Evolutionary conservation across 352 stramenopile species (phyloP), one percentile per base, ranked within the genome.

Genomic region (Globisporangium rhizosaccharum): DNA sequence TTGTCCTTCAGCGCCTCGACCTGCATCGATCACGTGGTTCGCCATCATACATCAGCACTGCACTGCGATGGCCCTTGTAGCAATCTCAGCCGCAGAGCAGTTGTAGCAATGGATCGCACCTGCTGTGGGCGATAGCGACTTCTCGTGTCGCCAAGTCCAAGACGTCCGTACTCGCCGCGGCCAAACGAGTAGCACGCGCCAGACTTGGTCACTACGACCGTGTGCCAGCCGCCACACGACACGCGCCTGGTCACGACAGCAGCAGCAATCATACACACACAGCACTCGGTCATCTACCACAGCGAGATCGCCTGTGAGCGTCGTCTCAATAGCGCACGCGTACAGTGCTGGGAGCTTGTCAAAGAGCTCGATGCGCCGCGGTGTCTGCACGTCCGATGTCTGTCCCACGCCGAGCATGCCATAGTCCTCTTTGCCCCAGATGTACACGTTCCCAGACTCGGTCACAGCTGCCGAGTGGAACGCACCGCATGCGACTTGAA

Each of bases 381-480:
- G 84, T 8, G 46, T 75, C 62, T 91, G 73, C 52, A 87, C 64
- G 60, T 94, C 84, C 2, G 76, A 77, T 10, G 79, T 85, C 60
- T 93, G 83, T 9, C 87, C 85, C 25, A 88, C 63, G 20, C 84
- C 84, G 18, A 95, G 79, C 85, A 94, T 93, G 42, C 87, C 86
- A 56, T 92, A 91, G 67, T 96, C 86, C 53, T 94, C 84, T 69
- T 94, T 92, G 51, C 80, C 80, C 84, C 84, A 94, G 47, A 90
- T 87, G 74, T 82, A 94, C 9, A 94, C 75, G 17, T 61, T 60
- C 26, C 82, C 84, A 6, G 76, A 70, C 10, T 85, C 78, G 2
- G 80, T 92, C 51, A 94, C 75, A 49, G 81, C 84, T 20, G 84
- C 84, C 33, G 84, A 86, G 68, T 94, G 84, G 66, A 94, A 94